Evolutionary conservation across 2,329 filamentous ascomycete species (phyloP).

Genomic region (Lachnellula hyalina): DNA sequence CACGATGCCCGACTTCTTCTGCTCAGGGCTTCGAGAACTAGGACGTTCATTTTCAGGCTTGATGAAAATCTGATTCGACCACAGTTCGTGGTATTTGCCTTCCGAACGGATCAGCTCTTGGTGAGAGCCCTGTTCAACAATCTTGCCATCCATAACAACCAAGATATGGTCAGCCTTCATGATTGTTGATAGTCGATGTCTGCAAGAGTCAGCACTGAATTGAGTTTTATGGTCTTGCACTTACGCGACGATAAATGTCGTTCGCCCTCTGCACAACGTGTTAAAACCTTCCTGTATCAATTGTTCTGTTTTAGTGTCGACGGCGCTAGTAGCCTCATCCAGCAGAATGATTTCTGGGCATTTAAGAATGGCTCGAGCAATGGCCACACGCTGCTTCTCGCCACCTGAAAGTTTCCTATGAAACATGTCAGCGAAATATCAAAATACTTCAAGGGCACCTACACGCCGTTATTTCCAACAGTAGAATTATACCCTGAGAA

Average conservation of each 20-base stretch:
- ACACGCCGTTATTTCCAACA: constrained; percentile 37
- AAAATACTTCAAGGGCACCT: constrained; percentile 36
- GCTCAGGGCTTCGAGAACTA: constrained; percentile 24
- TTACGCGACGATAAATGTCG: constrained; percentile 39
- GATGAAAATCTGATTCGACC: constrained; percentile 41
- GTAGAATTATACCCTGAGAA: constrained; percentile 37
- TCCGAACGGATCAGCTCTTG: constrained; percentile 39
- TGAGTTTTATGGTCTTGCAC: constrained; percentile 3
- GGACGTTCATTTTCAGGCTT: constrained; percentile 20
- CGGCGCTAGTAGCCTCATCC: constrained; percentile 88
- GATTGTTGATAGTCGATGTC: constrained; percentile 48
- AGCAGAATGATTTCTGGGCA: constrained; percentile 88
- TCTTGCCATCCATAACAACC: constrained; percentile 46
- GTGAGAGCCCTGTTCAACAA: constrained; percentile 49
- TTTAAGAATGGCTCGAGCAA: constrained; percentile 86
- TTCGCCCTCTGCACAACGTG: constrained; percentile 45
- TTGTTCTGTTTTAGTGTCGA: constrained; percentile 92
- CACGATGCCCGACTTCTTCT: constrained; percentile 24
- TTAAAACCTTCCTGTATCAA: constrained; percentile 66
- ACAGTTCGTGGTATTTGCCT: constrained; percentile 48
- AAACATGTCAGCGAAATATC: constrained; percentile 48
- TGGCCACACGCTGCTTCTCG: constrained; percentile 79
- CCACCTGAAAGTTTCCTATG: constrained; percentile 79
- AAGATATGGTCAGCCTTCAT: constrained; percentile 49
- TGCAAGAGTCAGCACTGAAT: constrained; percentile 12